phyloP scores from a whole-genome alignment of 2,329 filamentous ascomycete genomes.

The Sclerotinia trifoliorum region DNA sequence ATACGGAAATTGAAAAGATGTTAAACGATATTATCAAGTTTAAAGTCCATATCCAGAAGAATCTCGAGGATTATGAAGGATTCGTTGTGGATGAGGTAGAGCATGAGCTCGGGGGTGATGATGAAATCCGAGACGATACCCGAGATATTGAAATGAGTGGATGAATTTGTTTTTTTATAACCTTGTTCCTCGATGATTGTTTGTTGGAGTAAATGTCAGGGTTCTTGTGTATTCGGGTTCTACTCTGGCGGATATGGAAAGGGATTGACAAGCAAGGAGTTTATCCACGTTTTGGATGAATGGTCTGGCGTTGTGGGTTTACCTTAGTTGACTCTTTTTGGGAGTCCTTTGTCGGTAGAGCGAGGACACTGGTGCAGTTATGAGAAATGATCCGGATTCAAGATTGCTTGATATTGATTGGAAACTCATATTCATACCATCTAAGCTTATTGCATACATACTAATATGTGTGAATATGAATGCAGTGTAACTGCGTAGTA shows the following conservation, averaged over 20 bases:
- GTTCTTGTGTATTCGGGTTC: not conserved
- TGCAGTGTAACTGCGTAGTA: no score
- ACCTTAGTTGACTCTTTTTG: not conserved
- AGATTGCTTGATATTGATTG: not conserved
- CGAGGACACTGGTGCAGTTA: not conserved
- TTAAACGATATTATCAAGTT: conserved; percentile 97
- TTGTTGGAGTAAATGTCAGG: conserved; percentile 5
- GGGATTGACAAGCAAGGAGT: conserved; percentile 11
- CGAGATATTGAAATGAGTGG: conserved; percentile 47
- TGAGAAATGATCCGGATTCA: not conserved
- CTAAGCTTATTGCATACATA: no score
- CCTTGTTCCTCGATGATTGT: not conserved
- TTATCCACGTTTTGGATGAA: conserved; percentile 10
- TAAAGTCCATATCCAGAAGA: conserved; percentile 95
- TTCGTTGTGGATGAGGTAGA: conserved; percentile 95
- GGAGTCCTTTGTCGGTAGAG: not conserved
- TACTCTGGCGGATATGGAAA: not conserved
- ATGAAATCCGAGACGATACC: conserved; percentile 56
- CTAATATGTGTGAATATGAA: no score
- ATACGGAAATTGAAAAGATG: conserved; percentile 94
- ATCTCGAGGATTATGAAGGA: conserved; percentile 87
- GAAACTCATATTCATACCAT: no score
- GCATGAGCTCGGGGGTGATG: conserved; percentile 66
- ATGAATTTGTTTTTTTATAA: conserved; percentile 15
- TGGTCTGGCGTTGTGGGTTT: no score